phyloP scores from a whole-genome alignment of 2,329 filamentous ascomycete genomes.

The Phaeosphaeriaceae sp. region DNA sequence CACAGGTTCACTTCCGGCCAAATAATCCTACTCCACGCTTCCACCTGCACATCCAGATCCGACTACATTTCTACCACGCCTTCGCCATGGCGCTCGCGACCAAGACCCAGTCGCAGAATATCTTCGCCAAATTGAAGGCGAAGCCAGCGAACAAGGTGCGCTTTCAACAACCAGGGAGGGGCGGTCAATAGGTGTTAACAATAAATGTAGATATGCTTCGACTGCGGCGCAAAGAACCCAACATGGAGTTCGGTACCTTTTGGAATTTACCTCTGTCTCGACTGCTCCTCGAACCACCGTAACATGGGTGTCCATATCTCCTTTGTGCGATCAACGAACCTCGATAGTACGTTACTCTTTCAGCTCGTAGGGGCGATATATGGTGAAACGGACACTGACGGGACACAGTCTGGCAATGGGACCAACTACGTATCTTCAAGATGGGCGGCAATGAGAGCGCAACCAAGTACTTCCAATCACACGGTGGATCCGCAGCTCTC shows the following conservation, averaged over 20 bases:
- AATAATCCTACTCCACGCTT: constrained; percentile 38
- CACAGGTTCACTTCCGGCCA: constrained; percentile 35
- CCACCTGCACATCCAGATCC: constrained; percentile 32
- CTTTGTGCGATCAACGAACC: constrained; percentile 97
- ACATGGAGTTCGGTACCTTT: constrained; percentile 98
- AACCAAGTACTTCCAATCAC: constrained; percentile 97
- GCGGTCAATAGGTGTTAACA: constrained; percentile 33
- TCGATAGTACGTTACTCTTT: constrained; percentile 78
- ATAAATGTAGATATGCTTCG: constrained; percentile 83
- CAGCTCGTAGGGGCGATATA: constrained; percentile 38
- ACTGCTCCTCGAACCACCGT: constrained; percentile 96
- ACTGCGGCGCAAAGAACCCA: constrained; percentile 96
- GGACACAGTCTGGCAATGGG: constrained; percentile 85
- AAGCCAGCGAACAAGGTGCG: constrained; percentile 93
- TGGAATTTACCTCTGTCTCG: constrained; percentile 96
- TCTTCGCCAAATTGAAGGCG: constrained; percentile 96
- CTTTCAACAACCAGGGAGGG: constrained; percentile 12
- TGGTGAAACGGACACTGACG: constrained; percentile 57
- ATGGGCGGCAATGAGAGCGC: constrained; percentile 97
- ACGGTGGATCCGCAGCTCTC: constrained; percentile 91
- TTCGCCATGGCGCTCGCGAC: constrained; percentile 71
- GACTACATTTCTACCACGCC: constrained; percentile 23
- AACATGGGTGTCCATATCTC: constrained; percentile 99
- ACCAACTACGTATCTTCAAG: constrained; percentile 96
- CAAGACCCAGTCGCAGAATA: constrained; percentile 94